phyloP scores from a whole-genome alignment of 129 eudicot species.

The Daucus carota region DNA sequence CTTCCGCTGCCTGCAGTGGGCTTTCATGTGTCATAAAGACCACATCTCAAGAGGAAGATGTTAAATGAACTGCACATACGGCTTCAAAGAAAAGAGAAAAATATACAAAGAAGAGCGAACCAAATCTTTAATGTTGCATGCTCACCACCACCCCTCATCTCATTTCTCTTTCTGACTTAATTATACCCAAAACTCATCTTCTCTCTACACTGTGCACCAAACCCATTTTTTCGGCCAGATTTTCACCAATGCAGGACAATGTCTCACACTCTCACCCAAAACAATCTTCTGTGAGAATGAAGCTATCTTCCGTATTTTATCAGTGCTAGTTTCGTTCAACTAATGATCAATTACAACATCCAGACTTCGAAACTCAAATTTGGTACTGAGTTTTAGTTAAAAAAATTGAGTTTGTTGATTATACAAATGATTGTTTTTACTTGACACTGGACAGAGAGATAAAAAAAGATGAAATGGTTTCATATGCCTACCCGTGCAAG shows the following conservation, averaged over 20 bases:
- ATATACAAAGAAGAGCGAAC: not conserved
- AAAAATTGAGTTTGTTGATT: not conserved
- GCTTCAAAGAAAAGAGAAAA: not conserved
- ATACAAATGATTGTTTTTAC: not conserved
- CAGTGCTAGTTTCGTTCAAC: not conserved
- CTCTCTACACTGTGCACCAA: not conserved
- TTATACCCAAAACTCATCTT: not conserved
- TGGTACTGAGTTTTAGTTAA: not conserved
- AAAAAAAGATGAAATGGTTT: not conserved
- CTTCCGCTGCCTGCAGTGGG: not conserved
- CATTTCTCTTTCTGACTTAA: not conserved
- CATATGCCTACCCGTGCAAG: constrained; percentile 69
- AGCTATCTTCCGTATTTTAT: not conserved
- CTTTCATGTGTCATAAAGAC: not conserved
- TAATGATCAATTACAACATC: not conserved
- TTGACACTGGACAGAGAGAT: not conserved
- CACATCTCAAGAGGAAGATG: not conserved
- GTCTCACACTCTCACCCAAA: not conserved
- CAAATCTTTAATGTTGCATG: not conserved
- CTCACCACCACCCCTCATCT: not conserved
- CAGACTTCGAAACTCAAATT: not conserved
- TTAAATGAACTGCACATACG: not conserved
- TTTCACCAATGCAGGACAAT: not conserved
- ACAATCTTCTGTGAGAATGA: not conserved
- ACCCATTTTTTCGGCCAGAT: not conserved